Base-by-base conservation (phyloP, 2,329 filamentous ascomycete species). In the Chaetoscypha palmicola region DNA sequence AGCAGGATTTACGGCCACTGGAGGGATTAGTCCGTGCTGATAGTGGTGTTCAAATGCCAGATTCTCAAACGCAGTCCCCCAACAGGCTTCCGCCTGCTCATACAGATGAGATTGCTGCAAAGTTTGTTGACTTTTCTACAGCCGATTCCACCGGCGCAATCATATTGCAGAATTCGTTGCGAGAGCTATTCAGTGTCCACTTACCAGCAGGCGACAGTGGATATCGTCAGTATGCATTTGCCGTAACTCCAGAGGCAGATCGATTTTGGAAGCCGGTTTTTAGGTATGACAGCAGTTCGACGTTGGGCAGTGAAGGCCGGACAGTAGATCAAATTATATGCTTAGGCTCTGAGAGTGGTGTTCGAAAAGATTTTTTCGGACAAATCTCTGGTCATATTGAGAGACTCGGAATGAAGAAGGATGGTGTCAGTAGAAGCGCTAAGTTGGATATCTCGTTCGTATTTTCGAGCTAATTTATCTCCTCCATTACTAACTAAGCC, bases 261-360 rank as follows among this genome's bases (percentile, higher is more conserved):
- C 48, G 56, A 30, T 26, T 60, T 3, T 63, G 58, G 59, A 62
- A 62, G 35, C 56, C 58, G 3, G 52, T 62, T 5, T 62, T 63
- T 32, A 48, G 50, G 19, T 55, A 53, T 35, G 51, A 55, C 17
- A 47, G 52, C 8, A 43, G 37, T 14, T 41, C 47, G 3, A 45
- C 28, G 23, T 32, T 47, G 38, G 48, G 48, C 5, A 45, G 61
- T 4, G 61, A 65, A 21, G 61, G 60, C 10, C 63, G 66, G 24
- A 68, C 66, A 28, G 61, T 77, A 10, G 76, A 81, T 51, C 68
- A 80, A 38, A 77, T 83, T 3, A 58, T 83, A 10, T 77, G 77
- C 2, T 64, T 83, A 16, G 78, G 79, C 3, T 69, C 71, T 3
- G 75, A 82, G 50, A 65, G 66, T 19, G 71, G 69, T 2, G 76